Evolutionary conservation across 495 filamentous ascomycete genomes (phyloP), one percentile per base, ranked within the genome.

Genomic region (Penicillium nucicola): DNA sequence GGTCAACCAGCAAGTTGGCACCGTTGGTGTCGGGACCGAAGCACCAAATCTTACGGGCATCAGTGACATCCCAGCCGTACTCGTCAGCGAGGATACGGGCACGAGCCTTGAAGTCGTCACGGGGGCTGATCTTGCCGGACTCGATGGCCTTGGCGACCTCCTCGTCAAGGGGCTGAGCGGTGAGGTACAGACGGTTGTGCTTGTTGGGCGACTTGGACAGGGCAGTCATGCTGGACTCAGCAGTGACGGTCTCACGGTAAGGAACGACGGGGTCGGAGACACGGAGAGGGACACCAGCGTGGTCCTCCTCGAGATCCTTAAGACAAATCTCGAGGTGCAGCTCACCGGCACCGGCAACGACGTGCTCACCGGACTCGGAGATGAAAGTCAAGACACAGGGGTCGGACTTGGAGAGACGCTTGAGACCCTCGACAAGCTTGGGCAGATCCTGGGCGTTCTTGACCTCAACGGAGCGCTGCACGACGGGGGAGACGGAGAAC

Each of bases 131-230:
- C 78, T 88, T 90, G 78, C 95, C 93, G 39, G 71, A 60, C 80
- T 99, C 93, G 60, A 99, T 99, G 65, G 86, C 88, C 61, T 83
- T 84, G 53, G 88, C 79, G 44, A 97, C 86, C 54, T 97, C 93
- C 79, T 99, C 93, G 9, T 80, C 84, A 35, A 99, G 77, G 50
- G 93, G 95, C 74, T 89, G 70, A 52, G 93, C 93, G 66, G 81
- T 84, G 70, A 99, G 81, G 81, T 97, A 99, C 14, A 99, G 82
- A 86, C 93, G 90, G 79, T 99, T 99, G 87, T 99, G 93, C 89
- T 99, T 99, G 84, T 99, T 99, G 75, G 93, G 93, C 10, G 93
- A 99, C 83, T 99, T 99, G 66, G 93, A 99, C 53, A 99, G 81
- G 49, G 93, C 93, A 67, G 91, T 96, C 57, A 97, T 97, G 79